Evolutionary conservation across 345 rosid genomes (phyloP).

Genomic region (Populus davidiana): DNA sequence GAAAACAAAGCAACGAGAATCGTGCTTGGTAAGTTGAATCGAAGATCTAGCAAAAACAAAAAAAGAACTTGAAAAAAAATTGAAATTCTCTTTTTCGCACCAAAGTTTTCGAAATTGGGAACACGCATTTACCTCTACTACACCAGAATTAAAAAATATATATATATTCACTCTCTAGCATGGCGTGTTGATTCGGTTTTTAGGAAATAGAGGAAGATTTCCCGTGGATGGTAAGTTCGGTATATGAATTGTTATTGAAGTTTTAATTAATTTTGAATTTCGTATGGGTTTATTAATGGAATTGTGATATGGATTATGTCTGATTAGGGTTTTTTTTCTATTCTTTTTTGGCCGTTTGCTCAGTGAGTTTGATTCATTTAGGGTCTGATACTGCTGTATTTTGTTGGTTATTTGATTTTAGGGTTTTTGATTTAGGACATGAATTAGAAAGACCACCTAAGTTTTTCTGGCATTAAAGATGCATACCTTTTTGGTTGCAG

Average conservation of each 20-base stretch:
- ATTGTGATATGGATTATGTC: neutral
- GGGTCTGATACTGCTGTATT: no score
- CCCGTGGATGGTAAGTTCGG: neutral
- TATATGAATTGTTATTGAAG: neutral
- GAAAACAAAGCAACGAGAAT: neutral
- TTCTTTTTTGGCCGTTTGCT: neutral
- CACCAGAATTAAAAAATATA: no score
- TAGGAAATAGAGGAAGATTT: neutral
- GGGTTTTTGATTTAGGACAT: neutral
- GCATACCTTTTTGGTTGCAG: neutral
- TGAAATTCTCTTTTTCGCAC: neutral
- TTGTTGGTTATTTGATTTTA: neutral
- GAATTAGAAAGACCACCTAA: neutral
- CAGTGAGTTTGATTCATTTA: neutral
- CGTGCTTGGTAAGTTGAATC: neutral
- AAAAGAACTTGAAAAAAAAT: neutral
- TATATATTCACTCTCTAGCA: neutral
- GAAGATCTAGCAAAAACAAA: neutral
- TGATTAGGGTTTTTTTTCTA: neutral
- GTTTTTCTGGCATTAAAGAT: no score
- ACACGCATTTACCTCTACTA: neutral
- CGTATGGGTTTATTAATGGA: neutral
- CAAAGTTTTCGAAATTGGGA: neutral
- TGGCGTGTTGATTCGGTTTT: neutral
- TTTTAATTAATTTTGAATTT: neutral